Base-by-base conservation (phyloP, 495 filamentous ascomycete species). In the Penicillium argentinense region DNA sequence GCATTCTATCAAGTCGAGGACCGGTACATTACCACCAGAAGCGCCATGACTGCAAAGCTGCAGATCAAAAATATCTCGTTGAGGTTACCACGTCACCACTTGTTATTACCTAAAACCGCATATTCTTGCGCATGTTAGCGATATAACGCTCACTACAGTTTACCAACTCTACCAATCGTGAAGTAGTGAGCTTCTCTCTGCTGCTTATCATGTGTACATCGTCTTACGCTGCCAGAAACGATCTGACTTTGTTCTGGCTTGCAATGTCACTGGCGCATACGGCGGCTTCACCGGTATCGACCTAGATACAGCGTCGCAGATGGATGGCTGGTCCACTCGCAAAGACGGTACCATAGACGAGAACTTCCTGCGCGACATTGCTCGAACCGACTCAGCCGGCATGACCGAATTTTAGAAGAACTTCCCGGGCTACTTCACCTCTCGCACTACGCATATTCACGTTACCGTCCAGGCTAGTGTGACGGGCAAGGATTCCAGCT, bases 291-390 rank as follows among this genome's bases (percentile, higher is more conserved):
- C 33, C 9, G 42, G 42, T 3, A 37, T 38, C 21, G 32, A 45
- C 22, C 42, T 30, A 16, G 32, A 47, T 17, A 38, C 42, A 22
- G 42, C 33, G 3, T 34, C 30, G 1, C 22, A 29, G 1, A 28
- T 44, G 14, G 39, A 39, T 8, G 40, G 24, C 14, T 37, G 47
- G 32, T 43, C 41, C n/a, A 42, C 19, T 2, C 29, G 42, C n/a
- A n/a, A 18, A 3, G 47, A 50, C n/a, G 32, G 33, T 16, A 38
- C 39, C 18, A 50, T 33, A 30, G 33, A 50, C 33, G 33, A 33
- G 9, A 50, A 39, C 9, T 50, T 50, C 47, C 47, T 50, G 25
- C 47, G 47, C 16, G 47, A 40, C 16, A 38, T 50, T 25, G 24
- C 33, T 14, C 34, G 29, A 16, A 50, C 47, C 8, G 36, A 50